Evolutionary conservation across 140 eudicot genomes (phyloP).

Genomic region (Senecio squalidus): DNA sequence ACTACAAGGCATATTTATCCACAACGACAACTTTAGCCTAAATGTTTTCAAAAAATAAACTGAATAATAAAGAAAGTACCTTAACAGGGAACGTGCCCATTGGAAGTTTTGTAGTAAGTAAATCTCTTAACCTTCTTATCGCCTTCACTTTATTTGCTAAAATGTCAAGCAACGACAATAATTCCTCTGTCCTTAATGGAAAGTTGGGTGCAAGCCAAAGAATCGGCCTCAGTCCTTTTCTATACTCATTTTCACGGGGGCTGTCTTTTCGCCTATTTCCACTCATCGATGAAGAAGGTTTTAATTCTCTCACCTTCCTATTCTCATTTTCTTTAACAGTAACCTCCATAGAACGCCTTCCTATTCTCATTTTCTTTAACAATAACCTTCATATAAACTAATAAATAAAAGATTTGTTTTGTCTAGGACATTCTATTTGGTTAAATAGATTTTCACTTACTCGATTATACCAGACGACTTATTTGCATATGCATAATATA

Average conservation of each 20-base stretch:
- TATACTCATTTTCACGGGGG: constrained; percentile 71
- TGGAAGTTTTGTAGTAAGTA: no score
- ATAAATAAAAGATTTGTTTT: no score
- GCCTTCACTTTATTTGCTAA: constrained; percentile 92
- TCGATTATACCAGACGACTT: no score
- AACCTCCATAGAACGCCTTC: constrained; percentile 71
- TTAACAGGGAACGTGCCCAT: no score
- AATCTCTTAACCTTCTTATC: no score
- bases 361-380: no score
- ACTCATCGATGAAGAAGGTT: constrained; percentile 44
- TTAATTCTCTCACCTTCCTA: constrained; percentile 42
- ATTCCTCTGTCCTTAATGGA: constrained; percentile 75
- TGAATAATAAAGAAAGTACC: constrained; percentile 31
- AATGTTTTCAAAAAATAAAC: neutral
- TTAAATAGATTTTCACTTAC: no score
- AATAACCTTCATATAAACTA: no score
- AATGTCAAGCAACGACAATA: constrained; percentile 85
- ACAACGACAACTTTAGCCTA: neutral
- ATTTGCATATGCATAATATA: no score
- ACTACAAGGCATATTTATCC: neutral
- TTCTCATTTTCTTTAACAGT: no score
- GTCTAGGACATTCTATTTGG: no score
- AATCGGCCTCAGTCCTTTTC: constrained; percentile 86
- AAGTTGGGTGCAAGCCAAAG: constrained; percentile 87
- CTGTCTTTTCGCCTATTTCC: constrained; percentile 57